Evolutionary conservation across 2,329 filamentous ascomycete genomes (phyloP).

Genomic region (Xylariaceae sp.): DNA sequence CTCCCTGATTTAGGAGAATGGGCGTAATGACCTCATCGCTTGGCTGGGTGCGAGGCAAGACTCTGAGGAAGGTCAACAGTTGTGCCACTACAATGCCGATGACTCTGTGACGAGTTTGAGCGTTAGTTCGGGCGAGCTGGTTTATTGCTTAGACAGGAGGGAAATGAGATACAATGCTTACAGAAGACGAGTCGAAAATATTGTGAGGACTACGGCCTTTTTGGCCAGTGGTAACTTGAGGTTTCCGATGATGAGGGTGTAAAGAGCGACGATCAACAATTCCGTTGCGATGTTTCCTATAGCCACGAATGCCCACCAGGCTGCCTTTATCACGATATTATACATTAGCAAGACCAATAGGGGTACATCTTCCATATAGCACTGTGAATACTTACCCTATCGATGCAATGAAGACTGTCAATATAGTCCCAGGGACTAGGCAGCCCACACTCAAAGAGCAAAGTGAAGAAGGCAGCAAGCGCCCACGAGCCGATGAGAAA

Average conservation of each 20-base stretch:
- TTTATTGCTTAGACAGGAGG: neutral
- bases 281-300: slow-evolving; percentile 16
- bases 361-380: no score
- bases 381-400: slow-evolving; percentile 16
- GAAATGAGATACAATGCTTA: slow-evolving; percentile 4
- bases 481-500: slow-evolving; percentile 17
- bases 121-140: no score
- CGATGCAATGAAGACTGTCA: slow-evolving; percentile 14
- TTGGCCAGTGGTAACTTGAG: slow-evolving; percentile 12
- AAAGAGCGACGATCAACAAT: slow-evolving; percentile 14
- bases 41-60: slow-evolving; percentile 8
- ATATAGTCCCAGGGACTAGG: slow-evolving; percentile 23
- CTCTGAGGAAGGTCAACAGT: slow-evolving; percentile 10
- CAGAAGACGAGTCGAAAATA: slow-evolving; percentile 17
- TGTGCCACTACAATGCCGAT: slow-evolving; percentile 14
- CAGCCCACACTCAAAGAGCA: slow-evolving; percentile 20
- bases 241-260: slow-evolving; percentile 13
- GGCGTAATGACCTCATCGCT: slow-evolving; percentile 14
- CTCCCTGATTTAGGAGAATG: slow-evolving; percentile 15
- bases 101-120: slow-evolving; percentile 11
- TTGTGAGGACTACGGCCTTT: slow-evolving; percentile 8
- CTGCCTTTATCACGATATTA: slow-evolving; percentile 2
- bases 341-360: neutral
- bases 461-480: slow-evolving; percentile 10
- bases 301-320: slow-evolving; percentile 15